phyloP scores from a whole-genome alignment of 202 grass and related monocot species.

The Elaeis oleifera region DNA sequence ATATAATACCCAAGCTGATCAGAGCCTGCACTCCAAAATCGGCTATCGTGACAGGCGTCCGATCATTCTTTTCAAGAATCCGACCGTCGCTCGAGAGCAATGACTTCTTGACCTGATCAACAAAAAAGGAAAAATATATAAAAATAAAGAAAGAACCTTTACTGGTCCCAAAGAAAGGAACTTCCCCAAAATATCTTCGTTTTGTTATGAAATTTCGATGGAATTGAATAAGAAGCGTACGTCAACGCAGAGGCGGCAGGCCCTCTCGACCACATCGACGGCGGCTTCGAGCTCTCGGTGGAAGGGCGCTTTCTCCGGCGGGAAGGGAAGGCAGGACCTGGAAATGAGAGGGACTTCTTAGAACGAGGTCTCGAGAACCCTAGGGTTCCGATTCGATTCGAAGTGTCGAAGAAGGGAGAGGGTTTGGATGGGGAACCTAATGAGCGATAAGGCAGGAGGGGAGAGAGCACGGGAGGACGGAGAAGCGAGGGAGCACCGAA shows the following conservation, averaged over 20 bases:
- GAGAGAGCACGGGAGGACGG: not conserved
- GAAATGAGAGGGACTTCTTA: not conserved
- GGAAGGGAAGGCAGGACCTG: slow-evolving; percentile 49
- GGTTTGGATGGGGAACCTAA: not conserved
- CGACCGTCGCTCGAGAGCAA: slow-evolving; percentile 46
- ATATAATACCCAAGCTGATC: slow-evolving; percentile 68
- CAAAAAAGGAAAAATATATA: not conserved
- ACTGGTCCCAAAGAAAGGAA: not conserved
- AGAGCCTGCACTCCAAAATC: slow-evolving; percentile 90
- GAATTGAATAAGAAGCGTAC: slow-evolving; percentile 23
- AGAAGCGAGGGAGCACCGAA: not conserved
- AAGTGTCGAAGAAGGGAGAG: not conserved
- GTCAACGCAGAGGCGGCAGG: slow-evolving; percentile 71
- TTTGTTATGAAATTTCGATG: no score
- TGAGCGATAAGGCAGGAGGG: not conserved
- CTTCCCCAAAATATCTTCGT: not conserved
- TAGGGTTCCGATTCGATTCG: not conserved
- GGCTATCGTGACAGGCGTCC: slow-evolving; percentile 71
- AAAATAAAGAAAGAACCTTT: not conserved
- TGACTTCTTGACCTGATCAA: slow-evolving; percentile 62
- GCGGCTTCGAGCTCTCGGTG: slow-evolving; percentile 52
- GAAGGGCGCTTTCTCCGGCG: slow-evolving; percentile 33
- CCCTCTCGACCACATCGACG: slow-evolving; percentile 44
- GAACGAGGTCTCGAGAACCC: not conserved
- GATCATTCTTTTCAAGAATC: slow-evolving; percentile 80